Base-by-base conservation (phyloP, 1,139 yeast genomes). In the Geotrichum klebahnii region DNA sequence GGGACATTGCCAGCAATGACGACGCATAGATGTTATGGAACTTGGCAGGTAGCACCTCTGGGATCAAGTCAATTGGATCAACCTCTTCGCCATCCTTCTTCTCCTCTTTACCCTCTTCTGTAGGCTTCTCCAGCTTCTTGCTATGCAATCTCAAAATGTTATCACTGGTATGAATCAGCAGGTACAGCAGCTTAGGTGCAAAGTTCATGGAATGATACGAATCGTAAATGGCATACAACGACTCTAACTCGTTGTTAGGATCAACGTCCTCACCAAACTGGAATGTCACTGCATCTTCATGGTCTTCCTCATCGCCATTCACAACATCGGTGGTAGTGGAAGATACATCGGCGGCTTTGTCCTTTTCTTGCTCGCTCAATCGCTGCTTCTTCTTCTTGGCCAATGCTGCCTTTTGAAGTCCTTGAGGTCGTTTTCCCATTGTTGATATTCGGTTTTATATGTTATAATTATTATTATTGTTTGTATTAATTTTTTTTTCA, bases 151-250 rank as follows among this genome's bases (percentile, higher is more conserved):
- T 28, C 35, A 52, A 32, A 37, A 52, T 46, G 33, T 46, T 52
- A 37, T 90, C 97, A 68, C 96, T 85, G 66, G 92, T 97, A 61
- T 92, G 96, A 19, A 92, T 79, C 3, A 92, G 23, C 35, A 49
- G 39, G 39, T 38, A 44, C 44, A 44, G 17, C 10, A 44, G 31
- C 40, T 51, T 51, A 24, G 50, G 28, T n/a, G 43, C 5, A 34
- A 23, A 20, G 22, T 34, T 22, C 17, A 19, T 4, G 3, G 33
- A 20, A 14, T 38, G 28, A 24, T 28, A 26, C 10, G 37, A 26
- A 6, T 31, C 34, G 41, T 72, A 89, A 41, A 88, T 72, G 3
- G 85, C 94, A 55, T 69, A 69, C 51, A 89, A 67, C 65, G 89
- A 96, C 1, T 80, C 81, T 14, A 87, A 61, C 58, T 86, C 94